Conservation (phyloP, 805 yeast species). For the Torulaspora delbrueckii region DNA sequence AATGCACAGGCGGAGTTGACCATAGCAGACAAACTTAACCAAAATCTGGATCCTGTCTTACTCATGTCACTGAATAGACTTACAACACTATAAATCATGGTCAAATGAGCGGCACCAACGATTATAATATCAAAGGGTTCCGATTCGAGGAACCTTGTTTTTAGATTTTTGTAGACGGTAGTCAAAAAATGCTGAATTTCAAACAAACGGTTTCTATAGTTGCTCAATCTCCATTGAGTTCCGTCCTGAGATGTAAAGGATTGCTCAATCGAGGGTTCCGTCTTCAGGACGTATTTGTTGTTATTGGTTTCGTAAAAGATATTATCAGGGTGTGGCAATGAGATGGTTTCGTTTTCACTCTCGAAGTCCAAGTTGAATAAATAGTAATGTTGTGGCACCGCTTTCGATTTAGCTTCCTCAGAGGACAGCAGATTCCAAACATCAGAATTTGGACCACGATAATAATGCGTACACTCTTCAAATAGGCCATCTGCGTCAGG, state of each 20-base stretch:
- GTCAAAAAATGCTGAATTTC: constrained; percentile 51
- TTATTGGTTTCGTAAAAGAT: constrained; percentile 25
- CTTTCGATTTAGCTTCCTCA: constrained; percentile 16
- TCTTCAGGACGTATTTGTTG: constrained; percentile 25
- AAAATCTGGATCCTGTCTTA: constrained; percentile 72
- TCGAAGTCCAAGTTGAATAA: constrained; percentile 29
- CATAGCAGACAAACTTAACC: constrained; percentile 78
- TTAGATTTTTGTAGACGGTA: constrained; percentile 39
- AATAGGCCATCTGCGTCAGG: constrained; percentile 20
- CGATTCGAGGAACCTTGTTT: constrained; percentile 54
- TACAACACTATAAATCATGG: constrained; percentile 80
- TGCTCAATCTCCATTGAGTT: constrained; percentile 56
- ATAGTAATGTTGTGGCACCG: constrained; percentile 29
- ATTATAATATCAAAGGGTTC: constrained; percentile 80
- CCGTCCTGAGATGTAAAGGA: constrained; percentile 38
- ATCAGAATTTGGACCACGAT: constrained; percentile 16
- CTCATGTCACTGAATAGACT: constrained; percentile 73
- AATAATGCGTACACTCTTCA: constrained; percentile 29
- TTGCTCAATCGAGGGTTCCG: constrained; percentile 19
- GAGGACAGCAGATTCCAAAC: constrained; percentile 22
- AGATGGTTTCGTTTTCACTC: constrained; percentile 11
- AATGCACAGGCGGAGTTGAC: constrained; percentile 79
- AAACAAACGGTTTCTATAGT: constrained; percentile 48
- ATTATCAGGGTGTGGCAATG: constrained; percentile 30
- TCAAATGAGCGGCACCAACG: constrained; percentile 73